phyloP scores from a whole-genome alignment of 2,329 filamentous ascomycete species.

The Didymella glomerata region DNA sequence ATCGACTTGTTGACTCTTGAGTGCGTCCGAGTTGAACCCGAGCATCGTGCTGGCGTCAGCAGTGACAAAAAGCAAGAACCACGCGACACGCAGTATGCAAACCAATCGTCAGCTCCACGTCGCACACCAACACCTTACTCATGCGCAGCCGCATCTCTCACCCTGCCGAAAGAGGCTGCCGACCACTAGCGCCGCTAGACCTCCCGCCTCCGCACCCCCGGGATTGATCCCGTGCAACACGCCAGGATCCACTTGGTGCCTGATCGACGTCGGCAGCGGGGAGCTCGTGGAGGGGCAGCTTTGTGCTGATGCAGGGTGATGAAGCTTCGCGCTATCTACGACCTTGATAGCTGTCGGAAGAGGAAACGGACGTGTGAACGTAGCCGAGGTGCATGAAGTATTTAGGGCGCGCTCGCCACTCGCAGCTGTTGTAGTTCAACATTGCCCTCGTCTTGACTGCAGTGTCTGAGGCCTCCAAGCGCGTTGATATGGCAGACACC shows the following conservation, averaged over 20 bases:
- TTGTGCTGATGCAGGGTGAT: constrained; percentile 1
- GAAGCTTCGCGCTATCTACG: not conserved
- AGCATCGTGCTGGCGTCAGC: constrained; percentile 7
- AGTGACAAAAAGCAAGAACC: not conserved
- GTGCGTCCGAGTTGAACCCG: not conserved
- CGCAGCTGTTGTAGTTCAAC: not conserved
- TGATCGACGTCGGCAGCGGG: constrained; percentile 12
- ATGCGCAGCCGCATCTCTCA: not conserved
- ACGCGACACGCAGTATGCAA: not conserved
- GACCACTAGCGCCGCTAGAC: constrained; percentile 3
- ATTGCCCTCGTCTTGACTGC: not conserved
- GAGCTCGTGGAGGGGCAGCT: constrained; percentile 6
- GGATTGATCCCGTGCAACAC: not conserved
- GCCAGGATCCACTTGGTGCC: constrained; percentile 3
- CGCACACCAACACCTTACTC: not conserved
- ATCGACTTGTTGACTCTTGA: not conserved
- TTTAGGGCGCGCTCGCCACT: not conserved
- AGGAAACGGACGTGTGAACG: not conserved
- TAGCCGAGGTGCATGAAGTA: constrained; percentile 6
- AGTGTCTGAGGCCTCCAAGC: not conserved
- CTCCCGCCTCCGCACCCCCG: constrained; percentile 8
- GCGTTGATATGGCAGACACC: constrained; percentile 25
- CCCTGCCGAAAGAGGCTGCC: constrained; percentile 3
- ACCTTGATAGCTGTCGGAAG: not conserved
- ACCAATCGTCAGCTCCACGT: not conserved